Evolutionary conservation across 1,139 yeast species (phyloP).

Genomic region (Saccharomyces hybrid): DNA sequence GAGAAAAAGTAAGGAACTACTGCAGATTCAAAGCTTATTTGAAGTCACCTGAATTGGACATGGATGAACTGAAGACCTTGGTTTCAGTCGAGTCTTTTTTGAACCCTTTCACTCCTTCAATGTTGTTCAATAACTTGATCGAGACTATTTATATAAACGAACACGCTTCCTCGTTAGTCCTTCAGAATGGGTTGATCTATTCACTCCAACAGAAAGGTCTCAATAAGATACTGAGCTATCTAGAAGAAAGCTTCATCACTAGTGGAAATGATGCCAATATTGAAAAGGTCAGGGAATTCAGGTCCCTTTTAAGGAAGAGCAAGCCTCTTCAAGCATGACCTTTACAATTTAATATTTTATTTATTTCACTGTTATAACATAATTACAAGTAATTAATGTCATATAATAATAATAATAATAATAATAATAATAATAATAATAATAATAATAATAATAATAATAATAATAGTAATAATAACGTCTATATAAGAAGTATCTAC

Average conservation of each 20-base stretch:
- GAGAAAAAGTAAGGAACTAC: conserved; percentile 18
- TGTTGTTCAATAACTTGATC: conserved; percentile 27
- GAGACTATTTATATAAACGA: conserved; percentile 25
- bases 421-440: background rate
- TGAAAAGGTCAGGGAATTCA: conserved; percentile 14
- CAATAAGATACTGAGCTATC: conserved; percentile 10
- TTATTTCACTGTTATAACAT: background rate
- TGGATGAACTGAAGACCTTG: conserved; percentile 17
- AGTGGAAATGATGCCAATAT: conserved; percentile 14
- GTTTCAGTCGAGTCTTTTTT: conserved; percentile 20
- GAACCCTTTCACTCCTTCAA: conserved; percentile 17
- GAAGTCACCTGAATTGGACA: conserved; percentile 15
- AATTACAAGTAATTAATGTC: background rate
- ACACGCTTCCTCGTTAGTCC: conserved; percentile 11
- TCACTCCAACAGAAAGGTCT: conserved; percentile 15
- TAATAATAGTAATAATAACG: background rate
- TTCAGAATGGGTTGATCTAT: conserved; percentile 18
- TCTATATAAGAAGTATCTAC: background rate
- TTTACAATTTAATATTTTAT: background rate
- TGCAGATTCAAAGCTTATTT: conserved; percentile 24
- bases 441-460: background rate
- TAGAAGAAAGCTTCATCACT: conserved; percentile 10
- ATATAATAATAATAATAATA: background rate
- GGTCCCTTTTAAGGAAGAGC: conserved; percentile 3
- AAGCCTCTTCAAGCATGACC: background rate